phyloP scores from a whole-genome alignment of 306 rosid species.

The Rubus idaeus region DNA sequence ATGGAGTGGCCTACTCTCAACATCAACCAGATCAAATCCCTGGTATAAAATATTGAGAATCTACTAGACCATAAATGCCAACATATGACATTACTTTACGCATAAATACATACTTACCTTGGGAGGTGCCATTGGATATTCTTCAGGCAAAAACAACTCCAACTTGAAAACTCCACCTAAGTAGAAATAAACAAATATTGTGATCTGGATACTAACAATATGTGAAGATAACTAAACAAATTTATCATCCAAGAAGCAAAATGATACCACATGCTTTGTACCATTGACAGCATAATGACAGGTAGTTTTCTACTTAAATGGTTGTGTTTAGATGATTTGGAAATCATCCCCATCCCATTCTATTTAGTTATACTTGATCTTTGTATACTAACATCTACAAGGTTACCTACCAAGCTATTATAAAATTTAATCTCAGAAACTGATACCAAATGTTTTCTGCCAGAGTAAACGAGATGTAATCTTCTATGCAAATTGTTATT shows the following conservation, averaged over 20 bases:
- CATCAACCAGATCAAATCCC: not conserved
- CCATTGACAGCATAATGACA: not conserved
- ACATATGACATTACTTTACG: not conserved
- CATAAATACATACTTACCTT: conserved; percentile 20
- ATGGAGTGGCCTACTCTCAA: not conserved
- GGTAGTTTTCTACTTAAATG: not conserved
- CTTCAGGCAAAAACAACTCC: conserved; percentile 44
- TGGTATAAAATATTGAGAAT: not conserved
- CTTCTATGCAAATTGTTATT: not conserved
- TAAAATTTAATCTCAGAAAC: not conserved
- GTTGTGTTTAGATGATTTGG: not conserved
- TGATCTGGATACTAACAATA: not conserved
- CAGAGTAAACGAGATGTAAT: not conserved
- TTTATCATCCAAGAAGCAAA: not conserved
- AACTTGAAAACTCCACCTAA: conserved; percentile 43
- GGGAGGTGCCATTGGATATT: conserved; percentile 46
- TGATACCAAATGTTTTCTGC: not conserved
- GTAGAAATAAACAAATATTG: conserved; percentile 4
- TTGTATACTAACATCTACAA: not conserved
- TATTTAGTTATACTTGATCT: not conserved
- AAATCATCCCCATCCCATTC: not conserved
- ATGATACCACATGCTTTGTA: not conserved
- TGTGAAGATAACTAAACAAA: not conserved
- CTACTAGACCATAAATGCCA: not conserved
- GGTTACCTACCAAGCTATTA: not conserved